Conservation (phyloP, 768 basidiomycete species). For the Calocybe indica region DNA sequence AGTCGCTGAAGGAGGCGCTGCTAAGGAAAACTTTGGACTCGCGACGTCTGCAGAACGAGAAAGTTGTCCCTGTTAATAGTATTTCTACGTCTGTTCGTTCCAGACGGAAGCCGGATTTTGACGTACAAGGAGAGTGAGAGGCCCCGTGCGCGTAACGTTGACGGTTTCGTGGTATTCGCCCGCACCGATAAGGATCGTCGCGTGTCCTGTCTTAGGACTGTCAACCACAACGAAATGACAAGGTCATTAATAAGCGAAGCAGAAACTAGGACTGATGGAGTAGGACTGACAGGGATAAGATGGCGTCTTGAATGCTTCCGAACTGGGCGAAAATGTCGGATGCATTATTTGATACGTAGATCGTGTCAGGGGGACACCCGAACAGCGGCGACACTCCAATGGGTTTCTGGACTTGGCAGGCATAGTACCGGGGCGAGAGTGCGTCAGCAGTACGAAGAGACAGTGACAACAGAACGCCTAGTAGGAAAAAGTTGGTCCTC, state of each 20-base stretch:
- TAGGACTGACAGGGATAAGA: conserved; percentile 45
- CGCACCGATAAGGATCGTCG: conserved; percentile 47
- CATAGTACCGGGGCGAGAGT: conserved; percentile 40
- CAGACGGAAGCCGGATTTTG: background rate
- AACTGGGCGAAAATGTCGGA: conserved; percentile 42
- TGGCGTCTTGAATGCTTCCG: conserved; percentile 46
- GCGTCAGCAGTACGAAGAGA: conserved; percentile 9
- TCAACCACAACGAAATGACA: background rate
- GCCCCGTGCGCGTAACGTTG: conserved; percentile 47
- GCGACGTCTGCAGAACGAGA: conserved; percentile 24
- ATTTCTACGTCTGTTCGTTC: conserved; percentile 1
- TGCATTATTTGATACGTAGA: conserved; percentile 46
- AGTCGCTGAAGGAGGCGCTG: conserved; percentile 41
- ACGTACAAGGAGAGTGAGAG: conserved; percentile 51
- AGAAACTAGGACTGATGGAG: background rate
- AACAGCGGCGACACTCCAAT: conserved; percentile 31
- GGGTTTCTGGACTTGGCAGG: conserved; percentile 50
- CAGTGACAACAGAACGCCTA: background rate
- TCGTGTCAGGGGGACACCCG: conserved; percentile 52
- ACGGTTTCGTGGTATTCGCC: conserved; percentile 59
- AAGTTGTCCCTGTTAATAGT: conserved; percentile 42
- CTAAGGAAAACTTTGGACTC: conserved; percentile 22
- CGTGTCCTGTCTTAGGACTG: conserved; percentile 35
- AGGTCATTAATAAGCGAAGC: background rate
- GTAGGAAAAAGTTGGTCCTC: background rate